Evolutionary conservation across 2,329 filamentous ascomycete species (phyloP).

Genomic region (Ambrosiella xylebori): DNA sequence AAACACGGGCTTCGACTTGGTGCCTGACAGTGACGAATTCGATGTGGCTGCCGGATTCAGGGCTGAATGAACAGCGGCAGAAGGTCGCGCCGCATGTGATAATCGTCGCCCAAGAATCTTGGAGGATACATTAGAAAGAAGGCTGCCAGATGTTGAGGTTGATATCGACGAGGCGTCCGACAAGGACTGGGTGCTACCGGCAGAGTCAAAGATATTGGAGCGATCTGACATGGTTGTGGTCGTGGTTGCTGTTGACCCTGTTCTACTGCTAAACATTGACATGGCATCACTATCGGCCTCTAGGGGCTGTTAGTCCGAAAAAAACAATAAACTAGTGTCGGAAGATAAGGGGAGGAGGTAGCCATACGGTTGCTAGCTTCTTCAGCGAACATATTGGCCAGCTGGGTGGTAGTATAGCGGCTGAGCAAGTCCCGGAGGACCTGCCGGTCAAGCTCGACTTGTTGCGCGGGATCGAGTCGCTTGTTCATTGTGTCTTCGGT

Average conservation of each 20-base stretch:
- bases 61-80: conserved; percentile 9
- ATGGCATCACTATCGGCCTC: conserved; percentile 13
- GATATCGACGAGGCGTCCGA: conserved; percentile 25
- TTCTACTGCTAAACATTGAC: conserved; percentile 20
- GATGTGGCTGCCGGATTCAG: not conserved
- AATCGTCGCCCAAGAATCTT: conserved; percentile 20
- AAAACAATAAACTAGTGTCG: not conserved
- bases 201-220: conserved; percentile 22
- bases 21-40: conserved; percentile 3
- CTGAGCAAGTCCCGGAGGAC: conserved; percentile 16
- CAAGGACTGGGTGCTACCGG: conserved; percentile 21
- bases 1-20: conserved; percentile 24
- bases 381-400: conserved; percentile 15
- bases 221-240: conserved; percentile 20
- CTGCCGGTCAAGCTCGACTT: conserved; percentile 14
- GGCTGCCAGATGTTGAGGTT: conserved; percentile 17
- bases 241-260: conserved; percentile 16
- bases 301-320: not conserved
- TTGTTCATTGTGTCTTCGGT: no score
- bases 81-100: conserved; percentile 14
- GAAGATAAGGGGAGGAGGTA: not conserved
- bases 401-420: conserved; percentile 14
- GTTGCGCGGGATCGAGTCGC: not conserved
- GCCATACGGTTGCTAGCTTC: conserved; percentile 10
- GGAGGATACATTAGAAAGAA: conserved; percentile 25